Evolutionary conservation across 371 early-diverging fungal genomes (phyloP).

Genomic region (Mucor racemosus): DNA sequence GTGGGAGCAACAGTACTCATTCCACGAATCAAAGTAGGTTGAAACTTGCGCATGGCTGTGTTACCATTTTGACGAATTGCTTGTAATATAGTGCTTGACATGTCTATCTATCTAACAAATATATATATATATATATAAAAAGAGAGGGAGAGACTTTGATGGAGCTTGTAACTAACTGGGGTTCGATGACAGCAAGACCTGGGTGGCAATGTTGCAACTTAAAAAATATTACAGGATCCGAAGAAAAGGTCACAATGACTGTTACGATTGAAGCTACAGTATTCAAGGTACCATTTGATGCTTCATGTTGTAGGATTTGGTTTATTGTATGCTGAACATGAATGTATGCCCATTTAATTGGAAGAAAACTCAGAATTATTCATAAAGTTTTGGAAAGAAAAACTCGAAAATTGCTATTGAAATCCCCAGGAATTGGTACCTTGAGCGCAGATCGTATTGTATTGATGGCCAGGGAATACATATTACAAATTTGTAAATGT

Average conservation of each 20-base stretch:
- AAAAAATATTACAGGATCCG: not conserved
- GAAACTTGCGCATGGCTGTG: slow-evolving; percentile 18
- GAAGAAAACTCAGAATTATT: no score
- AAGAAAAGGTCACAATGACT: slow-evolving; percentile 10
- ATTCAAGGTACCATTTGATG: not conserved
- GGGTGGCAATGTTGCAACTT: slow-evolving; percentile 4
- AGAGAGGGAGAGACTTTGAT: not conserved
- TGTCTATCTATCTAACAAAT: slow-evolving; percentile 3
- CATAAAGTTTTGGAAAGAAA: no score
- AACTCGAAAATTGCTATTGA: no score
- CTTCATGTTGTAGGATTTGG: no score
- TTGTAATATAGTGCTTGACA: slow-evolving; percentile 34
- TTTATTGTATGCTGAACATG: no score
- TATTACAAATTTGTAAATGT: no score
- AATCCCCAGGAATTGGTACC: no score
- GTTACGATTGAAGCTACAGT: not conserved
- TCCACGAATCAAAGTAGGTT: slow-evolving; percentile 20
- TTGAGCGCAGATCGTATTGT: no score
- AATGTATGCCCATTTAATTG: no score
- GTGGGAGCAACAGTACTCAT: slow-evolving; percentile 19
- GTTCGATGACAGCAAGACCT: slow-evolving; percentile 24
- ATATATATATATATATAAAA: not conserved
- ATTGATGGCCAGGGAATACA: no score
- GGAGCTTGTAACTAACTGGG: slow-evolving; percentile 13
- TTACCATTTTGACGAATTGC: slow-evolving; percentile 29